These are phyloP conservation scores for Penicillium goetzii DNA, from an alignment of 495 filamentous ascomycete genomes.

Conservation along the genomic window DNA sequence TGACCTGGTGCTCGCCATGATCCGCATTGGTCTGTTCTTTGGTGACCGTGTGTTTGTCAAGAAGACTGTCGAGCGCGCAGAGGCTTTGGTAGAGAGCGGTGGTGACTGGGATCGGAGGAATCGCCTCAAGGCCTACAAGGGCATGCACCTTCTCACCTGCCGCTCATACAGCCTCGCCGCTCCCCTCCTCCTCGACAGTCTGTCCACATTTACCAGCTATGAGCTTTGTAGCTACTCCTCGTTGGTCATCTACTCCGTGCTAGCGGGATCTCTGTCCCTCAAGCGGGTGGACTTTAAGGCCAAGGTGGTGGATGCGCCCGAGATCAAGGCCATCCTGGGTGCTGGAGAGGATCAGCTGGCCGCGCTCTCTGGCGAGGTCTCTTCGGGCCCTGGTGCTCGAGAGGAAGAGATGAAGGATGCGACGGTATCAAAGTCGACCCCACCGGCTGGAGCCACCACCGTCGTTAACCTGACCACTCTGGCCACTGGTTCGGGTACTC, in stretches of 20 bases:
- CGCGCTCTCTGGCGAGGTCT: conserved; percentile 72
- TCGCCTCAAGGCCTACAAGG: conserved; percentile 97
- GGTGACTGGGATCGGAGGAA: conserved; percentile 99
- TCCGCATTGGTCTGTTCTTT: conserved; percentile 94
- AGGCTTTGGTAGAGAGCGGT: conserved; percentile 86
- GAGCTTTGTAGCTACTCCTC: conserved; percentile 95
- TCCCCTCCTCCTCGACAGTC: conserved; percentile 89
- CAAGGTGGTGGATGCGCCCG: conserved; percentile 96
- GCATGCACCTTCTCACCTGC: conserved; percentile 86
- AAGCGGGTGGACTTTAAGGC: conserved; percentile 98
- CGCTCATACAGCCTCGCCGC: conserved; percentile 89
- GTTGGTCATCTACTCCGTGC: conserved; percentile 92
- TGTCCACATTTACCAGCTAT: conserved; percentile 98
- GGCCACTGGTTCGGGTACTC: conserved; percentile 65
- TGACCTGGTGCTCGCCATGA: conserved; percentile 92
- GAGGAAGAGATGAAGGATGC: conserved; percentile 81
- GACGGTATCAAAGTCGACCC: conserved; percentile 54
- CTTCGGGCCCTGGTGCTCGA: conserved; percentile 74
- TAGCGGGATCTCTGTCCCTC: conserved; percentile 90
- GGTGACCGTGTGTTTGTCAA: conserved; percentile 87
- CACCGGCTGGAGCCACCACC: conserved; percentile 56
- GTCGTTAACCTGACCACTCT: conserved; percentile 85
- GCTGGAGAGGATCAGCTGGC: conserved; percentile 83
- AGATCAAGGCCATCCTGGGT: conserved; percentile 95
- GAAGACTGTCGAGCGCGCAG: conserved; percentile 90